Percentiles rank a stretch among this genome's conserved stretches.
phyloP scores from a whole-genome alignment of 2,329 filamentous ascomycete genomes.

The Achaetomium macrosporum region DNA sequence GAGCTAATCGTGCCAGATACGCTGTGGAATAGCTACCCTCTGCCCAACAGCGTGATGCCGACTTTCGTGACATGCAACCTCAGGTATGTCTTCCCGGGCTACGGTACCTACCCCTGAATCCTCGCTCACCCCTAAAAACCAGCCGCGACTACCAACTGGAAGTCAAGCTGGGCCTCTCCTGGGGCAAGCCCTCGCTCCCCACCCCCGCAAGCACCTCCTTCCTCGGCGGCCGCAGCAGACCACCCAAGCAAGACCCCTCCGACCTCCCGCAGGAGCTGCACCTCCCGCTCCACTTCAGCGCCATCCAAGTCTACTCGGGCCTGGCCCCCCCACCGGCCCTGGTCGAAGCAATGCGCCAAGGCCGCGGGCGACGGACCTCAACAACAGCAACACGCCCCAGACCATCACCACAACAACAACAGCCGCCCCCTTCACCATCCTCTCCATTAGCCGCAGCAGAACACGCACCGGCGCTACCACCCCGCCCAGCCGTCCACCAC shows the following conservation, averaged over 20 bases:
- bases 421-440: conserved; percentile 15
- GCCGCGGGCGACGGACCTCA: conserved; percentile 4
- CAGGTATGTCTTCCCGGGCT: conserved; percentile 31
- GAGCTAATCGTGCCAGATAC: conserved; percentile 65
- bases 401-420: conserved; percentile 17
- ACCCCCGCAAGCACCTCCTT: conserved; percentile 17
- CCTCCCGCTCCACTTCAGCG: conserved; percentile 69
- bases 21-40: conserved; percentile 64
- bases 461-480: not conserved
- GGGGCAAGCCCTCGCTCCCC: conserved; percentile 50
- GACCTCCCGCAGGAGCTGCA: conserved; percentile 63
- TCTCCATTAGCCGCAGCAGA: no score
- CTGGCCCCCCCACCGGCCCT: conserved; percentile 75
- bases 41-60: conserved; percentile 84
- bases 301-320: conserved; percentile 77
- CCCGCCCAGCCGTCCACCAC: conserved; percentile 8
- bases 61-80: conserved; percentile 88
- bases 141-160: conserved; percentile 77
- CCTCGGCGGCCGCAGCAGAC: conserved; percentile 32
- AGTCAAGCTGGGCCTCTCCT: conserved; percentile 69
- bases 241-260: conserved; percentile 19
- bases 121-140: not conserved
- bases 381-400: not conserved
- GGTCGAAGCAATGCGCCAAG: conserved; percentile 50
- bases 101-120: not conserved